Conservation (phyloP, 2,329 filamentous ascomycete genomes). For the Diaporthe sp. region DNA sequence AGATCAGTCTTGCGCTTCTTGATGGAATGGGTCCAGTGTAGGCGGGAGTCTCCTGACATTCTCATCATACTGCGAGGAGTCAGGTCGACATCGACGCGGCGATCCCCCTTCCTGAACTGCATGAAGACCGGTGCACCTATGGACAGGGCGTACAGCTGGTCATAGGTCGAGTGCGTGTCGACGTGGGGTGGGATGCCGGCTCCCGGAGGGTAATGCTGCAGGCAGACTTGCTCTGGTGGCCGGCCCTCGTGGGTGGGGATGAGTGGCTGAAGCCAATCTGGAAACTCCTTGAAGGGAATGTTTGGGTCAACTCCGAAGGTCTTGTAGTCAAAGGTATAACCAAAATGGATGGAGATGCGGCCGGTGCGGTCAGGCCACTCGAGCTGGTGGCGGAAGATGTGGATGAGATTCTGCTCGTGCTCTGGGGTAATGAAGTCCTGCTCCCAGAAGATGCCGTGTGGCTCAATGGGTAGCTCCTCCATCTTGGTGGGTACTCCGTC, state of each 20-base stretch:
- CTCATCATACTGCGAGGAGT: conserved; percentile 64
- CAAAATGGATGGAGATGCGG: conserved; percentile 67
- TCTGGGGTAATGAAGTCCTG: conserved; percentile 61
- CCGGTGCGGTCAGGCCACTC: conserved; percentile 62
- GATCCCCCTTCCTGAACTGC: conserved; percentile 55
- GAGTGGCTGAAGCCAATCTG: conserved; percentile 64
- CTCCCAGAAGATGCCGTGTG: conserved; percentile 59
- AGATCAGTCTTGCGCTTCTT: conserved; percentile 58
- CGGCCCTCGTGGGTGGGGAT: conserved; percentile 60
- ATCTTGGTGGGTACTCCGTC: conserved; percentile 36
- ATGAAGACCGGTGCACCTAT: conserved; percentile 60
- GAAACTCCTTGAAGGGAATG: conserved; percentile 65
- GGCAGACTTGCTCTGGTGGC: conserved; percentile 69
- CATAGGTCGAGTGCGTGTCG: conserved; percentile 67
- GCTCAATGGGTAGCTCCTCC: conserved; percentile 48
- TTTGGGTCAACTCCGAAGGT: conserved; percentile 68
- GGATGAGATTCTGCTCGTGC: conserved; percentile 60
- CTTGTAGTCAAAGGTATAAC: conserved; percentile 71
- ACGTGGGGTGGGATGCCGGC: conserved; percentile 73
- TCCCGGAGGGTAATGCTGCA: conserved; percentile 73
- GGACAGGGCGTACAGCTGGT: conserved; percentile 61
- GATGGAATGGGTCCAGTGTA: conserved; percentile 60
- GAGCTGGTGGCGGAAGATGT: conserved; percentile 60
- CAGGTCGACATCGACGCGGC: conserved; percentile 60
- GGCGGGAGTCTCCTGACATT: conserved; percentile 63